Conservation (phyloP, 768 basidiomycete species). For the Guyanaporus albipodus region DNA sequence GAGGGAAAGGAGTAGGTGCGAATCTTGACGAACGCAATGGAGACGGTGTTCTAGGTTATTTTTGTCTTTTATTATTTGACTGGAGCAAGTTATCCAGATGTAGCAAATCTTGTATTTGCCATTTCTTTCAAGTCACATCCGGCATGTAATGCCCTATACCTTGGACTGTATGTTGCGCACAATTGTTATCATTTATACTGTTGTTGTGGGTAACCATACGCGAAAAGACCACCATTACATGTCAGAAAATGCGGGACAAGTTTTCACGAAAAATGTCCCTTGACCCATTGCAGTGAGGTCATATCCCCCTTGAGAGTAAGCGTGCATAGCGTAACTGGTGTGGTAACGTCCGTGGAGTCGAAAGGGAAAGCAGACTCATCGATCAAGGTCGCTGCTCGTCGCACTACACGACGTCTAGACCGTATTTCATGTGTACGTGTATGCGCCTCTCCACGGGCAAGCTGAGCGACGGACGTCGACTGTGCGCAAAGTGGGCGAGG, state of each 20-base stretch:
- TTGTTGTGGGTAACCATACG: no score
- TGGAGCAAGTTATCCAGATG: conserved; percentile 3
- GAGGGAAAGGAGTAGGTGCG: conserved; percentile 1
- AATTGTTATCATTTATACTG: conserved; percentile 1
- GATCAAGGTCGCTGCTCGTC: conserved; percentile 12
- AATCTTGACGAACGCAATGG: background rate
- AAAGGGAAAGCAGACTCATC: background rate
- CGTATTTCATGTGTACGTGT: background rate
- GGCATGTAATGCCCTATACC: conserved; percentile 24
- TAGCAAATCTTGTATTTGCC: background rate
- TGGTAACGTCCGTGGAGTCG: conserved; percentile 16
- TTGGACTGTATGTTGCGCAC: conserved; percentile 4
- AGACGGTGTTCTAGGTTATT: background rate
- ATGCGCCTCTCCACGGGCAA: background rate
- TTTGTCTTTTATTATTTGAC: background rate
- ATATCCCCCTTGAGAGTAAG: conserved; percentile 49
- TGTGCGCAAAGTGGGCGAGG: background rate
- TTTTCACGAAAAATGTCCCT: conserved; percentile 57
- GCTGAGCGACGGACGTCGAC: background rate
- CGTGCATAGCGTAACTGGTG: no score
- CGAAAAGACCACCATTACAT: no score
- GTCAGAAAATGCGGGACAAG: no score
- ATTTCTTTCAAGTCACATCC: background rate
- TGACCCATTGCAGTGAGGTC: conserved; percentile 54
- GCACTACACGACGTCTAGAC: conserved; percentile 1